Evolutionary conservation across 352 stramenopile species (phyloP).

Genomic region (Globisporangium echinulatum): DNA sequence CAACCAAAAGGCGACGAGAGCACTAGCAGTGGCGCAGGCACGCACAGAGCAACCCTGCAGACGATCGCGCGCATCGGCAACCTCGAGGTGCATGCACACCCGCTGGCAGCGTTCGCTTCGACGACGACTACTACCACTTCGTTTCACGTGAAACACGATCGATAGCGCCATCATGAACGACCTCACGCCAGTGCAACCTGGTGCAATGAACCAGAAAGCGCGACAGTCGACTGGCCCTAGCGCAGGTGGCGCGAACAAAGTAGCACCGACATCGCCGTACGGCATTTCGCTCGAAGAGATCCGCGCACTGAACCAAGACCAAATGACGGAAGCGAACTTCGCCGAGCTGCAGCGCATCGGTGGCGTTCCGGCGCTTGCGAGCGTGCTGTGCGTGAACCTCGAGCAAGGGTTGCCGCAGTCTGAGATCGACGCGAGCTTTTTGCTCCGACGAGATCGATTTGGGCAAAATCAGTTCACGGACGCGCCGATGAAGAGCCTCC

Average conservation of each 20-base stretch:
- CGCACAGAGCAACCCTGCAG: neutral
- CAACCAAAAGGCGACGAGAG: neutral
- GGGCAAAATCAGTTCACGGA: slow-evolving; percentile 62
- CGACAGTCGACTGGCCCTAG: slow-evolving; percentile 13
- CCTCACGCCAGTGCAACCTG: slow-evolving; percentile 44
- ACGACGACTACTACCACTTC: too few species aligned
- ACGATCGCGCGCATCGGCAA: too few species aligned
- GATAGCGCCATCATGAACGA: slow-evolving; percentile 18
- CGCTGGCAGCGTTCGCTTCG: too few species aligned
- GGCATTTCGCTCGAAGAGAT: slow-evolving; percentile 69
- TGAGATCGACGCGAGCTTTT: slow-evolving; percentile 55
- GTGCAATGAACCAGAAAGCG: slow-evolving; percentile 17
- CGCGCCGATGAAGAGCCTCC: slow-evolving; percentile 72
- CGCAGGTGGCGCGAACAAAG: slow-evolving; percentile 38
- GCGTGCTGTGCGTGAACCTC: slow-evolving; percentile 62
- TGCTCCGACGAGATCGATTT: slow-evolving; percentile 46
- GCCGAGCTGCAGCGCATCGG: slow-evolving; percentile 53
- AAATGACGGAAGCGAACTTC: slow-evolving; percentile 77
- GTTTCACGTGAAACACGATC: neutral
- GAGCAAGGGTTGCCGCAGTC: slow-evolving; percentile 52
- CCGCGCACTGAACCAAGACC: slow-evolving; percentile 61
- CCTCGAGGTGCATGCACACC: too few species aligned
- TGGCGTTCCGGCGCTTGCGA: slow-evolving; percentile 42
- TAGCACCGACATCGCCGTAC: slow-evolving; percentile 62
- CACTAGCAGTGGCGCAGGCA: neutral